Evolutionary conservation across 2,329 filamentous ascomycete genomes (phyloP).

Genomic region (Pseudogymnoascus sp.): DNA sequence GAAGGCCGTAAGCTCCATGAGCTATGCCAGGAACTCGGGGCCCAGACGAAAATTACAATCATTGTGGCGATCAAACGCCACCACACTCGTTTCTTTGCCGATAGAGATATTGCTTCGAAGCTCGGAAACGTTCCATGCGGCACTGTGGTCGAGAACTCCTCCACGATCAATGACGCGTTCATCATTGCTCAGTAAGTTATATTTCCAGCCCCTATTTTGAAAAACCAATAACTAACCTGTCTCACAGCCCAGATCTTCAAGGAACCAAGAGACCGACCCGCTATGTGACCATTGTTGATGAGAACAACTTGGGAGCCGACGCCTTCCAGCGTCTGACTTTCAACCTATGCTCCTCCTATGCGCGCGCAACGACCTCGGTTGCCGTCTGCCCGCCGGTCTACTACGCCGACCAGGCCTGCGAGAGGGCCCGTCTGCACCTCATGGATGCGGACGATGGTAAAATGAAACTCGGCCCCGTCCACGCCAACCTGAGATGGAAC

Average conservation of each 20-base stretch:
- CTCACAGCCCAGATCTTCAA: slow-evolving; percentile 71
- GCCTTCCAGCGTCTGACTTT: slow-evolving; percentile 83
- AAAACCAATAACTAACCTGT: slow-evolving; percentile 44
- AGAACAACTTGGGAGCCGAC: slow-evolving; percentile 57
- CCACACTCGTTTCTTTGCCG: slow-evolving; percentile 77
- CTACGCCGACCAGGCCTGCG: slow-evolving; percentile 85
- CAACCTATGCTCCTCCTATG: slow-evolving; percentile 89
- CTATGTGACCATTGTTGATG: slow-evolving; percentile 83
- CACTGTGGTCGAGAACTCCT: slow-evolving; percentile 86
- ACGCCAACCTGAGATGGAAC: not conserved
- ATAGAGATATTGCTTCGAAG: slow-evolving; percentile 46
- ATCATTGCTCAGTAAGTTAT: slow-evolving; percentile 56
- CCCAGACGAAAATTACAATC: slow-evolving; percentile 60
- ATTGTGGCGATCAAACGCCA: slow-evolving; percentile 90
- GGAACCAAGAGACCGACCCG: slow-evolving; percentile 88
- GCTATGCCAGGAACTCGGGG: slow-evolving; percentile 18
- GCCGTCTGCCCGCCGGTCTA: slow-evolving; percentile 79
- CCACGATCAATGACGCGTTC: slow-evolving; percentile 83
- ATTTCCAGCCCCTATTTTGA: slow-evolving; percentile 78
- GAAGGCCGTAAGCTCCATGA: slow-evolving; percentile 52
- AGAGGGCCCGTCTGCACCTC: slow-evolving; percentile 65
- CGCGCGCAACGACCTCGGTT: slow-evolving; percentile 83
- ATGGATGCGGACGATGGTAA: not conserved
- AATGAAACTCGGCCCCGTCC: not conserved
- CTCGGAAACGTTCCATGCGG: slow-evolving; percentile 73